phyloP scores from a whole-genome alignment of 1,284 basidiomycete genomes.

The Fomitopsis betulina region DNA sequence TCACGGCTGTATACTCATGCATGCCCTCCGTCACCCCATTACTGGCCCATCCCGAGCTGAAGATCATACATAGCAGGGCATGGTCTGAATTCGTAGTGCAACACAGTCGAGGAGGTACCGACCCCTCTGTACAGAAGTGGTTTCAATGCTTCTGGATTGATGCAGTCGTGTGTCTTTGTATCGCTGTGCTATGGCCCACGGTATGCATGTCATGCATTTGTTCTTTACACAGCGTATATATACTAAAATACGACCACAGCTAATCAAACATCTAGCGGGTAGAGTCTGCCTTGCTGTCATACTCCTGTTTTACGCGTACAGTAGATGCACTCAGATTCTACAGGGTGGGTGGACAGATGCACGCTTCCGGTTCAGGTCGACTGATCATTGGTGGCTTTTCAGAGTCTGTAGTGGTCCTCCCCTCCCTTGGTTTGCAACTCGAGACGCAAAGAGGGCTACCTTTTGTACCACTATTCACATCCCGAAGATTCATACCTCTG shows the following conservation, averaged over 20 bases:
- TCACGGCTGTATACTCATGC: conserved; percentile 8
- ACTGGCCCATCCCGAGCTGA: conserved; percentile 49
- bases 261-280: not conserved
- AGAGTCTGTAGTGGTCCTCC: conserved; percentile 70
- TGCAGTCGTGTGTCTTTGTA: conserved; percentile 28
- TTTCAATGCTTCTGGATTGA: conserved; percentile 33
- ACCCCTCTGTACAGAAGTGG: conserved; percentile 11
- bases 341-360: conserved; percentile 37
- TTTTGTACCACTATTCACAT: conserved; percentile 37
- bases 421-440: conserved; percentile 64
- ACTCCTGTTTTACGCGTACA: conserved; percentile 17
- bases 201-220: conserved; percentile 23
- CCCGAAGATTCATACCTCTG: conserved; percentile 57
- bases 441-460: conserved; percentile 61
- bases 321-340: conserved; percentile 43
- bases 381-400: not conserved
- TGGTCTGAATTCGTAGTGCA: conserved; percentile 50
- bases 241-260: not conserved
- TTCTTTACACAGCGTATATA: not conserved
- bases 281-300: not conserved
- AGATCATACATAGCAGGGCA: conserved; percentile 39
- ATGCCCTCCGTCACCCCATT: conserved; percentile 47
- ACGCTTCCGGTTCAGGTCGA: not conserved
- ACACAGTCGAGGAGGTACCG: conserved; percentile 20
- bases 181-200: conserved; percentile 34